Conservation (phyloP, 345 rosid genomes). For the Viola odorata region DNA sequence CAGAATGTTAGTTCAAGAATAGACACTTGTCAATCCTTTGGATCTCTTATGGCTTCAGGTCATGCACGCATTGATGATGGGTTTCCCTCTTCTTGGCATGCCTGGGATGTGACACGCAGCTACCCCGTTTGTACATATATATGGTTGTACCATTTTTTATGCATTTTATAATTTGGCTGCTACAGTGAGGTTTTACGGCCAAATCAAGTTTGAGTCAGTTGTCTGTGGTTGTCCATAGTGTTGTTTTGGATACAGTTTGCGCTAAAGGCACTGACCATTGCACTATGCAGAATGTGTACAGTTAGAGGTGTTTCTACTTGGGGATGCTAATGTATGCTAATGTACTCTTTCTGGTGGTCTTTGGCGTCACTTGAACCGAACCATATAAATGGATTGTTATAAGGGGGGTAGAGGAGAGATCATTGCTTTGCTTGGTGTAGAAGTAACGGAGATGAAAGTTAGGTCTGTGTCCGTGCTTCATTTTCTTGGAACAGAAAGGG, state of each 20-base stretch:
- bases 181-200: too few species aligned
- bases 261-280: background rate
- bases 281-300: background rate
- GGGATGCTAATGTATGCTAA: background rate
- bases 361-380: background rate
- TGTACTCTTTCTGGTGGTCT: background rate
- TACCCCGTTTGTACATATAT: too few species aligned
- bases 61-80: too few species aligned
- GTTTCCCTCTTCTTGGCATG: too few species aligned
- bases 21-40: background rate
- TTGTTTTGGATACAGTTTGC: too few species aligned
- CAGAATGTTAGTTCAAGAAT: conserved; percentile 36
- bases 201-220: conserved; percentile 11
- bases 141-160: too few species aligned
- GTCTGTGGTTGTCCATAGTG: conserved; percentile 1
- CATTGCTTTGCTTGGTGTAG: conserved; percentile 60
- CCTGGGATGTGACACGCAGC: too few species aligned
- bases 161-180: too few species aligned
- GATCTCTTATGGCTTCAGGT: background rate
- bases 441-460: background rate
- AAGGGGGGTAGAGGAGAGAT: too few species aligned
- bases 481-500: too few species aligned
- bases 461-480: too few species aligned
- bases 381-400: too few species aligned
- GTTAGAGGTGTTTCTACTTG: conserved; percentile 1